phyloP scores from a whole-genome alignment of 306 rosid genomes.

The Phaseolus lunatus region DNA sequence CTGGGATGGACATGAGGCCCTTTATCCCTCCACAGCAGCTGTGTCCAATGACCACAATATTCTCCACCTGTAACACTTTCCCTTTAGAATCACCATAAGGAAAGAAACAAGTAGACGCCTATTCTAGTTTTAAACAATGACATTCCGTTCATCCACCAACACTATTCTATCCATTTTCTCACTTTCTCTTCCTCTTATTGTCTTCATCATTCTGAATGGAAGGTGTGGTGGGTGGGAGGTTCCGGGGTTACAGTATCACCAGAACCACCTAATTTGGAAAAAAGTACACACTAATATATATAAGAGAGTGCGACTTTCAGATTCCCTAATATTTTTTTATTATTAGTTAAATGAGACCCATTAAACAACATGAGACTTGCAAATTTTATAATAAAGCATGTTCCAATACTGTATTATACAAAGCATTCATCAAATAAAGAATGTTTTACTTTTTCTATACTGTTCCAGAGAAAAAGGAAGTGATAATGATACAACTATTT shows the following conservation, averaged over 20 bases:
- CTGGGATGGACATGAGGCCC: conserved; percentile 89
- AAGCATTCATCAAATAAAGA: too few species aligned
- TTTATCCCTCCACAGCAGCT: conserved; percentile 92
- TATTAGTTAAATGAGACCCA: too few species aligned
- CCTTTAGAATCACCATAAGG: conserved; percentile 19
- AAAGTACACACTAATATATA: not conserved
- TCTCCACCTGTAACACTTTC: conserved; percentile 67
- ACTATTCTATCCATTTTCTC: conserved; percentile 17
- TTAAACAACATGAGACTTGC: too few species aligned
- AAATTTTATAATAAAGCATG: too few species aligned
- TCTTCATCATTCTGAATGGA: conserved; percentile 34
- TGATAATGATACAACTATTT: not conserved
- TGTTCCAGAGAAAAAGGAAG: not conserved
- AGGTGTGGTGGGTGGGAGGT: conserved; percentile 39
- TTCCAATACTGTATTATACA: too few species aligned
- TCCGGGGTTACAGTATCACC: not conserved
- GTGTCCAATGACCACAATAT: conserved; percentile 85
- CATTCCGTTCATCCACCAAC: conserved; percentile 4
- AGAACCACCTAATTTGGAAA: conserved; percentile 24
- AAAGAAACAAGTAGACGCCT: not conserved
- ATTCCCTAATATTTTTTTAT: too few species aligned
- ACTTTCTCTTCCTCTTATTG: not conserved
- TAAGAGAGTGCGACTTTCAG: too few species aligned
- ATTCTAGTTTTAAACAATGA: conserved; percentile 24
- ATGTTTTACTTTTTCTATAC: too few species aligned